phyloP scores from a whole-genome alignment of 768 basidiomycete species.

The Udeniomyces megalosporus region DNA sequence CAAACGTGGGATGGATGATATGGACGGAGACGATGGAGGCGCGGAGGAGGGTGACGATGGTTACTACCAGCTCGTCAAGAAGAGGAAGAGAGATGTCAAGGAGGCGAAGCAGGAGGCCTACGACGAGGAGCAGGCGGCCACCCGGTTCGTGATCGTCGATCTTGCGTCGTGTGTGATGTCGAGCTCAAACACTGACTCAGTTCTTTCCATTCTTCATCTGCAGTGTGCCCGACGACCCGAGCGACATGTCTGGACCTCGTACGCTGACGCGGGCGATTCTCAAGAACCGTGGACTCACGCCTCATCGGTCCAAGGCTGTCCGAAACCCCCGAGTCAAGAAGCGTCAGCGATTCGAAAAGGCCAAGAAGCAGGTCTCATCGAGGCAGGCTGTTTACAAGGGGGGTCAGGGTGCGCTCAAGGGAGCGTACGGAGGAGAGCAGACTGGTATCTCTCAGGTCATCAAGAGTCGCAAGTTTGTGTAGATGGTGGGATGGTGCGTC shows the following conservation, averaged over 20 bases:
- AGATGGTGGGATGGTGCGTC: too few relatives aligned
- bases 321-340: conserved; percentile 98
- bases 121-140: conserved; percentile 44
- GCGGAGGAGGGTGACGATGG: conserved; percentile 41
- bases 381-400: conserved; percentile 89
- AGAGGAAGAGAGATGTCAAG: conserved; percentile 52
- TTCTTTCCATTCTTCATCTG: not conserved
- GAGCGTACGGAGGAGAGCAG: conserved; percentile 77
- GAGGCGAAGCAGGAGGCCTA: conserved; percentile 66
- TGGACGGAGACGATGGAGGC: conserved; percentile 19
- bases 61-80: conserved; percentile 83
- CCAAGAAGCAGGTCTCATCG: conserved; percentile 76
- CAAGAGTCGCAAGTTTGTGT: conserved; percentile 56
- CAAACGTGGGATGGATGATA: conserved; percentile 31
- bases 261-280: conserved; percentile 79
- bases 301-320: conserved; percentile 67
- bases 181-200: not conserved
- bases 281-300: conserved; percentile 86
- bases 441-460: conserved; percentile 81
- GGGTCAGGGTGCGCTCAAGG: conserved; percentile 47
- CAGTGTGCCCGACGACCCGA: conserved; percentile 27
- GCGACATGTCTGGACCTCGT: conserved; percentile 53
- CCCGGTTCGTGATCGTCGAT: conserved; percentile 38
- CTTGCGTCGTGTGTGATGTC: not conserved
- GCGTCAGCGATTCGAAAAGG: conserved; percentile 76